Percentiles rank a stretch among this genome's conserved stretches.
These are phyloP conservation scores for Trametes versicolor DNA, from an alignment of 1,284 basidiomycete species.

Conservation along the genomic window DNA sequence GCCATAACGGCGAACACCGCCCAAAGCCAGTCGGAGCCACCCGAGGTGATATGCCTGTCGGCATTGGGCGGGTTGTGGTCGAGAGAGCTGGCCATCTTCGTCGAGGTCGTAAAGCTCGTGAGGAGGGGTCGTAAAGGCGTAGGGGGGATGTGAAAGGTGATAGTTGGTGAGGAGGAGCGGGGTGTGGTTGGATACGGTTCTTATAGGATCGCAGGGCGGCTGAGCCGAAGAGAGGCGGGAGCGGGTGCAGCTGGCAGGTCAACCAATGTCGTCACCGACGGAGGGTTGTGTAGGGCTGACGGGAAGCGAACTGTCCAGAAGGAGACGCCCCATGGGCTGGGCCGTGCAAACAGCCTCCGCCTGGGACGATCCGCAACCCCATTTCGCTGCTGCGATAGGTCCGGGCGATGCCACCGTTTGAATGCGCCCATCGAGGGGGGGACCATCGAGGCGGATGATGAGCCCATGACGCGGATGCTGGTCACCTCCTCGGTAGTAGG, in stretches of 20 bases:
- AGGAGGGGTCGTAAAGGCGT: background rate
- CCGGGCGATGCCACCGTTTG: background rate
- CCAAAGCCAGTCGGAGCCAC: slow-evolving; percentile 64
- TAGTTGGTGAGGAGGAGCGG: background rate
- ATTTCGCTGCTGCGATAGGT: background rate
- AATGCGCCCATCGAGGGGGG: background rate
- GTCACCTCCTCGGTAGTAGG: background rate
- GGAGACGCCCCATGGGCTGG: background rate
- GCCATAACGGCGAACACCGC: slow-evolving; percentile 62
- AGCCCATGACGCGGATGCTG: slow-evolving; percentile 4
- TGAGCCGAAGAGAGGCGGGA: background rate
- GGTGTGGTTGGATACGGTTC: background rate
- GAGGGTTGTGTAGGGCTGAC: background rate
- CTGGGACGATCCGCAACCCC: slow-evolving; percentile 12
- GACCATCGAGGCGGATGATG: slow-evolving; percentile 5
- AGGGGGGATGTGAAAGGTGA: background rate
- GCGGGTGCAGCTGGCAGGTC: slow-evolving; percentile 3
- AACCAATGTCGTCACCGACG: slow-evolving; percentile 20
- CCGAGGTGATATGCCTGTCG: slow-evolving; percentile 50
- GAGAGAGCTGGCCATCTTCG: slow-evolving; percentile 36
- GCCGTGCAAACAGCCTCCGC: slow-evolving; percentile 1
- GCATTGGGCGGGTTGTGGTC: slow-evolving; percentile 52
- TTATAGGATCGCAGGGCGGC: background rate
- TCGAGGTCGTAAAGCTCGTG: slow-evolving; percentile 18
- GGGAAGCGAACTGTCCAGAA: slow-evolving; percentile 13